Percentiles rank a stretch among this genome's conserved stretches.
Evolutionary conservation across 1,139 yeast genomes (phyloP).

Genomic region (Geotrichum bryndzae): DNA sequence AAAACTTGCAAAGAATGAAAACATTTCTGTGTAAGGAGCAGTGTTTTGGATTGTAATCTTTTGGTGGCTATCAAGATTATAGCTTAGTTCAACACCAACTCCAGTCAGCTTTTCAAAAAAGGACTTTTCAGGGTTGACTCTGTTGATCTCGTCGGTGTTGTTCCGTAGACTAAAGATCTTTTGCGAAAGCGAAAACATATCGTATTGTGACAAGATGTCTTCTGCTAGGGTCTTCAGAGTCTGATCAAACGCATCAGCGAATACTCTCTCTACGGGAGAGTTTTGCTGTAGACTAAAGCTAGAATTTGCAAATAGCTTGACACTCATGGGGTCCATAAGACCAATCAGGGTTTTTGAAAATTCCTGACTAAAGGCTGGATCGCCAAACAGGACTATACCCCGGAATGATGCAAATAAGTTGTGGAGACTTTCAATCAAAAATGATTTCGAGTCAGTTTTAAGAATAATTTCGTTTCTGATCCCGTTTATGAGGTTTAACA

Average conservation of each 20-base stretch:
- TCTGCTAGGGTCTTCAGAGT: constrained; percentile 1
- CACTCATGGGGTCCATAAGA: neutral
- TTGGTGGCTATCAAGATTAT: constrained; percentile 13
- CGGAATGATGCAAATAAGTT: constrained; percentile 22
- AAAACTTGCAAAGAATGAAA: constrained; percentile 23
- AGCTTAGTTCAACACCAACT: neutral
- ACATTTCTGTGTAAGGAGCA: constrained; percentile 20
- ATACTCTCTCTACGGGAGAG: constrained; percentile 7
- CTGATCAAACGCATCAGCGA: constrained; percentile 3
- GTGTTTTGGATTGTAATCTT: constrained; percentile 17
- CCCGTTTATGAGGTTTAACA: constrained; percentile 18
- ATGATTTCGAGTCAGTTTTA: constrained; percentile 20
- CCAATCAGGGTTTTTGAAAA: constrained; percentile 11
- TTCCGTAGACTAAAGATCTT: neutral
- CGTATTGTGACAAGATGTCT: neutral
- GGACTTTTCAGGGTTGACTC: neutral
- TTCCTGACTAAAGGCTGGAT: constrained; percentile 22
- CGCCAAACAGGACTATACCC: constrained; percentile 22
- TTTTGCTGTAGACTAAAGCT: neutral
- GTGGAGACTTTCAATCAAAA: constrained; percentile 19
- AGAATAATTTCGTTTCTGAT: constrained; percentile 21
- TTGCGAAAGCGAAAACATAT: constrained; percentile 3
- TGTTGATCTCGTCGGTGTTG: neutral
- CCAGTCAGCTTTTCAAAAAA: constrained; percentile 5
- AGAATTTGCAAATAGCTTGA: constrained; percentile 6